These are phyloP conservation scores for Eucalyptus erythrocorys DNA, from an alignment of 345 rosid genomes.

Conservation along the genomic window DNA sequence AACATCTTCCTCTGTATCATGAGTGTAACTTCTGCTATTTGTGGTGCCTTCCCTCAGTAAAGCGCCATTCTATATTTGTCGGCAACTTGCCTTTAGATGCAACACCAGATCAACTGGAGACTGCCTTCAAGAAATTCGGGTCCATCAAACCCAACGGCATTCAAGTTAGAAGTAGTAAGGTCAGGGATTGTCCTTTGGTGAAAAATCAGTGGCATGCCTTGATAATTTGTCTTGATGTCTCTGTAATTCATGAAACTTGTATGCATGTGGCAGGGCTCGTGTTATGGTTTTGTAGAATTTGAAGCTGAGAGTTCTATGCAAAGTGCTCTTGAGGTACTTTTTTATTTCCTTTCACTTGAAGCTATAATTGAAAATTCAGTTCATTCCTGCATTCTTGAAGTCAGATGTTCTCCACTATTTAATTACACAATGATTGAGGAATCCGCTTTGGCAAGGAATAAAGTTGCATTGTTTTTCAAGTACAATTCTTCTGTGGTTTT, in stretches of 20 bases:
- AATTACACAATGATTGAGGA: background rate
- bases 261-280: conserved; percentile 12
- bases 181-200: background rate
- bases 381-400: background rate
- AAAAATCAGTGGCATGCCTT: background rate
- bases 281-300: conserved; percentile 80
- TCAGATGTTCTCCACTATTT: background rate
- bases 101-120: conserved; percentile 25
- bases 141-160: conserved; percentile 40
- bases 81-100: conserved; percentile 55
- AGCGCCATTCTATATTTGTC: conserved; percentile 46
- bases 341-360: background rate
- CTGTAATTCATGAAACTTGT: background rate
- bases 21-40: background rate
- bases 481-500: background rate
- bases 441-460: background rate
- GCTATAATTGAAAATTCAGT: background rate
- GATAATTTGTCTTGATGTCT: background rate
- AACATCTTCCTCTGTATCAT: background rate
- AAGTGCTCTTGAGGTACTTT: conserved; percentile 48
- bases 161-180: conserved; percentile 66
- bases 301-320: conserved; percentile 55
- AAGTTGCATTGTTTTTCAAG: background rate
- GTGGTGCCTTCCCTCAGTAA: conserved; percentile 17
- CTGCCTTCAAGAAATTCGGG: conserved; percentile 33